Percentiles rank a stretch among this genome's conserved stretches.
Conservation (phyloP, 1,284 basidiomycete species). For the Ceraceosorus bombacis region DNA sequence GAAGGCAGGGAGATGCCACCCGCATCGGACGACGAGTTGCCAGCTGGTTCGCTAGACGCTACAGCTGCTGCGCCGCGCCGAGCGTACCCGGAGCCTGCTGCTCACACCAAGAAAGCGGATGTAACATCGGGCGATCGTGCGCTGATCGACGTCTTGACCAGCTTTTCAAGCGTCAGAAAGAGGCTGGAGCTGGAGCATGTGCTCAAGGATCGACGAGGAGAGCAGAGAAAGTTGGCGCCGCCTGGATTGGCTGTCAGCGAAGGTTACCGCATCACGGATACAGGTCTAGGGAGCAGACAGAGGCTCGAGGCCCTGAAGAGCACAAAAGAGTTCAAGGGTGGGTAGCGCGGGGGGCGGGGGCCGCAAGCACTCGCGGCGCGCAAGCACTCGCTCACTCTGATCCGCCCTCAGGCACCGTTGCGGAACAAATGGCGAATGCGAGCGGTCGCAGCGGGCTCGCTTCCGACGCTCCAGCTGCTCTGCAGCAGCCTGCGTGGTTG, state of each 20-base stretch:
- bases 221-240: background rate
- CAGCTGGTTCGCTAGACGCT: background rate
- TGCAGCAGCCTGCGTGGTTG: background rate
- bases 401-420: conserved; percentile 12
- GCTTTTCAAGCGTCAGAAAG: conserved; percentile 34
- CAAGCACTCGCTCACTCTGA: background rate
- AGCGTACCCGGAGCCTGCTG: too few relatives aligned
- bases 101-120: background rate
- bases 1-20: background rate
- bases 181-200: conserved; percentile 32
- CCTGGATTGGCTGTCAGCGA: background rate
- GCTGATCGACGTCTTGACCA: conserved; percentile 33
- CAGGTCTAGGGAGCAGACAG: conserved; percentile 16
- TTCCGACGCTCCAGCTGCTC: too few relatives aligned
- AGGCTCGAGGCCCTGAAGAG: conserved; percentile 26
- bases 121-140: conserved; percentile 6
- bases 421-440: conserved; percentile 21
- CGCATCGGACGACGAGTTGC: background rate
- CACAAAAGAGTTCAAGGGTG: conserved; percentile 37
- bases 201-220: background rate
- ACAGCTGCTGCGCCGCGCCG: background rate
- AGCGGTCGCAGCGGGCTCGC: too few relatives aligned
- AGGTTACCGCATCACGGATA: conserved; percentile 1
- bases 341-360: conserved; percentile 7
- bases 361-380: background rate